Evolutionary conservation across 202 grass and related monocot species (phyloP).

Genomic region (Alloteropsis angusta): DNA sequence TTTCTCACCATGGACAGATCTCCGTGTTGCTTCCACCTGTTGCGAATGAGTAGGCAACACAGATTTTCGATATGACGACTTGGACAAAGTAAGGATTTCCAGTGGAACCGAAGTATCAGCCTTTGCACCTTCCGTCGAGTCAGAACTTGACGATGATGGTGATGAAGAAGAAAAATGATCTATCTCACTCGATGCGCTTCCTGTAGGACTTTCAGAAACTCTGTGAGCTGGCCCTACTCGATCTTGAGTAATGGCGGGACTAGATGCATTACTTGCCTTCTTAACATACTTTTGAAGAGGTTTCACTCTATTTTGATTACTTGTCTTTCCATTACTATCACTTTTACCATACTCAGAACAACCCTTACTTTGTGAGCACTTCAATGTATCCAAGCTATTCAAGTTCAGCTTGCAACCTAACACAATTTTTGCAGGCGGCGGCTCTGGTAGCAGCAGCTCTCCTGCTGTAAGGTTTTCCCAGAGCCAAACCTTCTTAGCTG

Average conservation of each 20-base stretch:
- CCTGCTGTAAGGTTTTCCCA: slow-evolving; percentile 61
- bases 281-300: slow-evolving; percentile 28
- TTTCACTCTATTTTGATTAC: slow-evolving; percentile 11
- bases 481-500: slow-evolving; percentile 60
- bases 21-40: not conserved
- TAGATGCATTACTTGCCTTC: slow-evolving; percentile 6
- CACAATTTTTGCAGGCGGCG: slow-evolving; percentile 24
- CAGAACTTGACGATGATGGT: slow-evolving; percentile 12
- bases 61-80: not conserved
- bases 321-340: not conserved
- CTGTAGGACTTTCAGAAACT: not conserved
- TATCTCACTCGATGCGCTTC: slow-evolving; percentile 1
- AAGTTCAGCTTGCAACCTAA: slow-evolving; percentile 3
- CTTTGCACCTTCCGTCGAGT: not conserved
- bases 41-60: not conserved
- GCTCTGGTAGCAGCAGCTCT: slow-evolving; percentile 25
- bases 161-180: slow-evolving; percentile 13
- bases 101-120: not conserved
- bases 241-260: not conserved
- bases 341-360: not conserved
- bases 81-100: not conserved
- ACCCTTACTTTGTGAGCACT: not conserved
- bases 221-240: not conserved
- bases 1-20: not conserved
- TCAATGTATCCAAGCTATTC: slow-evolving; percentile 10